Conservation (phyloP, 2,329 filamentous ascomycete genomes). For the Neofusicoccum umdonicola region DNA sequence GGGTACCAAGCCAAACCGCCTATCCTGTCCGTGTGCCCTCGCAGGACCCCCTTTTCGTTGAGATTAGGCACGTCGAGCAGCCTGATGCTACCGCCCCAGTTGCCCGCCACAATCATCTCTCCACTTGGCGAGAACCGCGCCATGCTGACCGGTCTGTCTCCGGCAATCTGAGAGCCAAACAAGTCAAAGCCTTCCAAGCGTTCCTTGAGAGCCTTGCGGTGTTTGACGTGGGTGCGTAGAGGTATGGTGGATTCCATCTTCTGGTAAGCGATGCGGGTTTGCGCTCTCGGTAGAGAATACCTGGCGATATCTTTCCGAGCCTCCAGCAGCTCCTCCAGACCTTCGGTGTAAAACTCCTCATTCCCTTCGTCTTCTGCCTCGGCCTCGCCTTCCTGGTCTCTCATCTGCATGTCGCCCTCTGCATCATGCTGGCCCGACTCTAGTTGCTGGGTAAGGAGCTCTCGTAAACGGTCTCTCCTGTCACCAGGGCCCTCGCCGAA, state of each 20-base stretch:
- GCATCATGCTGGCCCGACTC: slow-evolving; percentile 55
- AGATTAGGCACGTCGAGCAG: slow-evolving; percentile 80
- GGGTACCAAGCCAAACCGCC: slow-evolving; percentile 91
- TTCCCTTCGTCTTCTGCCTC: slow-evolving; percentile 58
- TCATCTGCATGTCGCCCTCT: slow-evolving; percentile 56
- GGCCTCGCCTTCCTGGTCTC: slow-evolving; percentile 34
- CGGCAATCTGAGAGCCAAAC: slow-evolving; percentile 88
- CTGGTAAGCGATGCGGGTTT: slow-evolving; percentile 72
- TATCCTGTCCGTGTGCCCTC: slow-evolving; percentile 85
- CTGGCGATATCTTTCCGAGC: slow-evolving; percentile 76
- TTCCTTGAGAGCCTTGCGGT: slow-evolving; percentile 85
- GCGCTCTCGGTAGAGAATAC: slow-evolving; percentile 81
- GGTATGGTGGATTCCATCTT: slow-evolving; percentile 79
- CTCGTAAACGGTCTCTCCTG: slow-evolving; percentile 79
- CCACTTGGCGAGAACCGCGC: slow-evolving; percentile 86
- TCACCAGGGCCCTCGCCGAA: slow-evolving; percentile 90
- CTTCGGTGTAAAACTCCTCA: slow-evolving; percentile 93
- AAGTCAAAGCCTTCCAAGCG: slow-evolving; percentile 79
- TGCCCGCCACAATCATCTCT: slow-evolving; percentile 80
- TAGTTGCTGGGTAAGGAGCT: slow-evolving; percentile 71
- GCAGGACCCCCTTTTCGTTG: slow-evolving; percentile 69
- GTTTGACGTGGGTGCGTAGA: slow-evolving; percentile 85
- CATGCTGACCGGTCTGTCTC: slow-evolving; percentile 87
- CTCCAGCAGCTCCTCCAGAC: slow-evolving; percentile 68
- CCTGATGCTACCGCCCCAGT: slow-evolving; percentile 88